Conservation (phyloP, 257 asterid species). For the Craterostigma plantagineum region DNA sequence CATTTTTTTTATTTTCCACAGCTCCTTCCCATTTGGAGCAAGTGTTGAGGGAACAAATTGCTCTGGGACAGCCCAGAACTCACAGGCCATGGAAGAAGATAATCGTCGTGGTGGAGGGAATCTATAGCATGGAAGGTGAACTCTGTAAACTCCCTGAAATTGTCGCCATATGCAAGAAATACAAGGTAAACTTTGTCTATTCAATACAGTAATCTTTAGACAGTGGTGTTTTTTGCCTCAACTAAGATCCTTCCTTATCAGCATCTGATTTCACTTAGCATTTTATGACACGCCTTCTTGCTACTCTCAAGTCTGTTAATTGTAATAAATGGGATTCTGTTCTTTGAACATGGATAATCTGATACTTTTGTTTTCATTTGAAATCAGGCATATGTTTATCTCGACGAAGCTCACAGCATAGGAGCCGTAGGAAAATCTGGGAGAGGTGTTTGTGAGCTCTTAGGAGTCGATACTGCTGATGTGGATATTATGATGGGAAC, state of each 20-base stretch:
- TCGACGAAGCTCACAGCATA: conserved; percentile 99
- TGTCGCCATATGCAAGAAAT: conserved; percentile 88
- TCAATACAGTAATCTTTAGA: no score
- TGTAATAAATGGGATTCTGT: background rate
- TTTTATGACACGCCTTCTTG: background rate
- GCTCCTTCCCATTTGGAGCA: conserved; percentile 90
- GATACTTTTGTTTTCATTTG: background rate
- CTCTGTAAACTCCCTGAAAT: conserved; percentile 94
- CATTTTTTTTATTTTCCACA: conserved; percentile 19
- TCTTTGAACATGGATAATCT: background rate
- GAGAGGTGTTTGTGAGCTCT: conserved; percentile 94
- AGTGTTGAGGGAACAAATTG: conserved; percentile 79
- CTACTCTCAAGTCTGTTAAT: conserved; percentile 8
- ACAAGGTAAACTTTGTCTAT: conserved; percentile 36
- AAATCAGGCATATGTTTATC: conserved; percentile 59
- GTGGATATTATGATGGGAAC: conserved; percentile 99
- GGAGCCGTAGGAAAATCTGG: conserved; percentile 97
- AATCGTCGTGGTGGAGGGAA: conserved; percentile 94
- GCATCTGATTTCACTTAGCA: no score
- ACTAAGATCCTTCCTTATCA: no score
- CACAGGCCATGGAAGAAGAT: conserved; percentile 98
- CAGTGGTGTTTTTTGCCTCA: no score
- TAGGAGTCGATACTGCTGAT: conserved; percentile 92
- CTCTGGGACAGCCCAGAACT: conserved; percentile 95
- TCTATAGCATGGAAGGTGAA: conserved; percentile 99